Conservation (phyloP, 2,329 filamentous ascomycete genomes). For the Sclerotinia borealis region DNA sequence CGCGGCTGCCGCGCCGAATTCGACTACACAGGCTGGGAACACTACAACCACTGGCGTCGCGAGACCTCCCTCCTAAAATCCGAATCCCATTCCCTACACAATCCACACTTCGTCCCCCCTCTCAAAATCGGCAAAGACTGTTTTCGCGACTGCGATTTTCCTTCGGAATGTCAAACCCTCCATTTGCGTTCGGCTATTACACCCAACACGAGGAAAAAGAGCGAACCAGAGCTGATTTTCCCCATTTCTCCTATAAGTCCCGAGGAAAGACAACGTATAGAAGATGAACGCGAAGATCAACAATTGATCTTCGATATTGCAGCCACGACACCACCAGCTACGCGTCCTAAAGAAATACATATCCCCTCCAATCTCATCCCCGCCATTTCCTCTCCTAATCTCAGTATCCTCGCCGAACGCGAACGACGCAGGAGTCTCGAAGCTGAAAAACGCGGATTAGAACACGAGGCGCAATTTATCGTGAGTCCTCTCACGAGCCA, state of each 20-base stretch:
- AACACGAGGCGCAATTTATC: constrained; percentile 8
- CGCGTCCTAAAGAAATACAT: neutral
- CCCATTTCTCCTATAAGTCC: neutral
- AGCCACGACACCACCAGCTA: constrained; percentile 3
- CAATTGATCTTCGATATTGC: constrained; percentile 8
- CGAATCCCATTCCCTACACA: neutral
- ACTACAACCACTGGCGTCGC: constrained; percentile 9
- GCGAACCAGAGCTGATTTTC: constrained; percentile 2
- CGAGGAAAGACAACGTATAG: neutral
- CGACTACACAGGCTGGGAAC: constrained; percentile 16
- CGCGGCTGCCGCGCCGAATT: constrained; percentile 15
- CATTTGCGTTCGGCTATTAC: neutral
- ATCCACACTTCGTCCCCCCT: neutral
- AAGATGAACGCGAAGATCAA: constrained; percentile 7
- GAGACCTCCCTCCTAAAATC: constrained; percentile 2
- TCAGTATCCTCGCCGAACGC: neutral
- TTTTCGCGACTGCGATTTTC: constrained; percentile 10
- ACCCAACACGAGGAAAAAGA: neutral
- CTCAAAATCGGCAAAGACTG: constrained; percentile 8
- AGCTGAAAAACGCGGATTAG: constrained; percentile 4
- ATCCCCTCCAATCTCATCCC: neutral
- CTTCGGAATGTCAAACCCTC: constrained; percentile 8
- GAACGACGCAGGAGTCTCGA: constrained; percentile 7
- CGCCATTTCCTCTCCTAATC: neutral
- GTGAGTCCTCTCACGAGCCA: constrained; percentile 1